Evolutionary conservation across 2,329 filamentous ascomycete genomes (phyloP).

Genomic region (Septoria petroselini): DNA sequence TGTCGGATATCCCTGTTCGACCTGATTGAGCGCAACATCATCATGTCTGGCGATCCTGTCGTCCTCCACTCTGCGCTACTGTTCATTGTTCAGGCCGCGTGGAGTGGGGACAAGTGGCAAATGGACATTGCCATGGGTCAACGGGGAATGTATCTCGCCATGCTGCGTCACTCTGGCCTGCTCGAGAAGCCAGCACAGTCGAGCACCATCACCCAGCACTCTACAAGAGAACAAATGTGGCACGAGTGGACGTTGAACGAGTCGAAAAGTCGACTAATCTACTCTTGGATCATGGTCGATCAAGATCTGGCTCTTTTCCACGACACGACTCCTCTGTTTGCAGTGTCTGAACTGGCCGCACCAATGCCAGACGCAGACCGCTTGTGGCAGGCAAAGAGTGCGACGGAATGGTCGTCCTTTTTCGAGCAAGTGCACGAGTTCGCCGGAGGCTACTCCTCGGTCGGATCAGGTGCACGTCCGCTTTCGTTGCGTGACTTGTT

Average conservation of each 20-base stretch:
- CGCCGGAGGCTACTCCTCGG: slow-evolving; percentile 52
- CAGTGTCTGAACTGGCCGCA: slow-evolving; percentile 62
- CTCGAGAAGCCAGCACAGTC: slow-evolving; percentile 51
- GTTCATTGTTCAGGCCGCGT: slow-evolving; percentile 65
- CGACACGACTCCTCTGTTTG: slow-evolving; percentile 60
- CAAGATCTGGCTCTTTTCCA: slow-evolving; percentile 68
- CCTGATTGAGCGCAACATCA: slow-evolving; percentile 67
- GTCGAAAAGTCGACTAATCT: slow-evolving; percentile 63
- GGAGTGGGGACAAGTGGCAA: slow-evolving; percentile 74
- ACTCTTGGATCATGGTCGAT: slow-evolving; percentile 72
- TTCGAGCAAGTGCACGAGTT: slow-evolving; percentile 60
- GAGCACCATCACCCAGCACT: slow-evolving; percentile 46
- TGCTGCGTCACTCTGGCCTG: slow-evolving; percentile 68
- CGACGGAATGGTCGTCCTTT: slow-evolving; percentile 58
- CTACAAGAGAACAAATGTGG: slow-evolving; percentile 56
- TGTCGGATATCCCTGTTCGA: slow-evolving; percentile 71
- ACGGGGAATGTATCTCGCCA: slow-evolving; percentile 68
- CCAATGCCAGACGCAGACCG: slow-evolving; percentile 62
- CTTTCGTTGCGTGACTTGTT: slow-evolving; percentile 64
- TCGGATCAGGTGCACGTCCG: slow-evolving; percentile 53
- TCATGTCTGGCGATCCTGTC: slow-evolving; percentile 63
- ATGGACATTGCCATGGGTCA: slow-evolving; percentile 76
- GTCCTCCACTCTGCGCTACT: slow-evolving; percentile 64
- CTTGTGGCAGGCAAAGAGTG: slow-evolving; percentile 60
- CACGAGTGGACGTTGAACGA: slow-evolving; percentile 64